A percentile compares a stretch with the other conserved stretches of the same genome.
These are phyloP conservation scores for Backusella morwellensis DNA, from an alignment of 192 early-diverging fungal species.

Conservation along the genomic window DNA sequence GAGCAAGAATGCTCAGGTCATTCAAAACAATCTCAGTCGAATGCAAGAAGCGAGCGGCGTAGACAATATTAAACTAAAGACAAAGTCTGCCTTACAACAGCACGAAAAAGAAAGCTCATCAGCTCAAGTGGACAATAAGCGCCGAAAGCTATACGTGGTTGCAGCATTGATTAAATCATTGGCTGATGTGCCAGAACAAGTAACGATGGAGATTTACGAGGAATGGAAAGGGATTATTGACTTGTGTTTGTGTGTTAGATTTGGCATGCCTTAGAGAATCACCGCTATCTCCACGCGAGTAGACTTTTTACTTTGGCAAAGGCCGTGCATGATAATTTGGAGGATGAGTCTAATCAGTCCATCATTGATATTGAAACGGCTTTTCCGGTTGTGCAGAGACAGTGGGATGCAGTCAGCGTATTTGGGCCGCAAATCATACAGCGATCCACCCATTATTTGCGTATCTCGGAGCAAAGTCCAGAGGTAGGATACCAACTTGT, in stretches of 20 bases:
- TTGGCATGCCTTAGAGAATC: conserved; percentile 74
- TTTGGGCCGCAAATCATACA: conserved; percentile 77
- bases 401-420: conserved; percentile 81
- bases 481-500: conserved; percentile 37
- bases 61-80: conserved; percentile 29
- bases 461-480: conserved; percentile 35
- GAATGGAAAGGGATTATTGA: background rate
- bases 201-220: conserved; percentile 24
- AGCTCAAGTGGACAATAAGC: conserved; percentile 28
- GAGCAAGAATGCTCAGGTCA: conserved; percentile 50
- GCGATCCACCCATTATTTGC: conserved; percentile 53
- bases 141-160: conserved; percentile 61
- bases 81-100: conserved; percentile 25
- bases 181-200: conserved; percentile 87
- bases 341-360: conserved; percentile 43
- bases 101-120: background rate
- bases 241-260: conserved; percentile 48
- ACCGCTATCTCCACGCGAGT: conserved; percentile 68
- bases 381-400: conserved; percentile 81
- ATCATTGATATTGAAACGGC: conserved; percentile 46
- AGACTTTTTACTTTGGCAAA: conserved; percentile 70
- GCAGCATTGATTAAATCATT: conserved; percentile 82
- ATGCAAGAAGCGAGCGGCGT: conserved; percentile 61
- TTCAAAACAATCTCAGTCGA: conserved; percentile 55
- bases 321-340: conserved; percentile 65